These are phyloP conservation scores for Plasmodium vivax DNA, from an alignment of 169 alveolate species.

Conservation along the genomic window DNA sequence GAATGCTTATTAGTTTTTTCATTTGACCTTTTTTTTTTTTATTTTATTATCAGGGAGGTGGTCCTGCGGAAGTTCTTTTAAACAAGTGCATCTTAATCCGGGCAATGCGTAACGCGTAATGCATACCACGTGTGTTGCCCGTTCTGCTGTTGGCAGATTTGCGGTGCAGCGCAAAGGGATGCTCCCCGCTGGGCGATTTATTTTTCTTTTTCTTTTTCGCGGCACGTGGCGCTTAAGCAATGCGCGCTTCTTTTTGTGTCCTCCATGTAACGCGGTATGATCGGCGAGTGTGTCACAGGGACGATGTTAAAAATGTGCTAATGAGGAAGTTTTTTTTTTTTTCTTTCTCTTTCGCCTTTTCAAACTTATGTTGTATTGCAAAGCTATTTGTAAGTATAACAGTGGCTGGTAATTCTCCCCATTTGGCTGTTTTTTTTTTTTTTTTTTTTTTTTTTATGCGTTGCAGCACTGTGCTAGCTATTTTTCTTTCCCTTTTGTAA, in stretches of 20 bases:
- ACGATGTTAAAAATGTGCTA: neutral
- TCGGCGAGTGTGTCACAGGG: neutral
- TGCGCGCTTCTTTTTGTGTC: neutral
- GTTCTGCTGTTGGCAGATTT: neutral
- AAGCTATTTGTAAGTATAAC: no score
- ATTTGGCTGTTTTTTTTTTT: no score
- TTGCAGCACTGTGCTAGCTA: neutral
- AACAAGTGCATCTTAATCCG: neutral
- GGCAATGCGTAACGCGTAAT: neutral
- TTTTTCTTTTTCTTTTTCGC: neutral
- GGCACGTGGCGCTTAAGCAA: neutral
- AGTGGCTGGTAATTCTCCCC: neutral
- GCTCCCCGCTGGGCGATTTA: neutral
- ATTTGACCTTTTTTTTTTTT: conserved; percentile 16
- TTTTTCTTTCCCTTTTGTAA: neutral
- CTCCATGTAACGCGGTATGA: neutral
- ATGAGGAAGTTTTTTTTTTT: neutral
- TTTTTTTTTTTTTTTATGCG: neutral
- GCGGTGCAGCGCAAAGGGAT: neutral
- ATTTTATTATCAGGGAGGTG: neutral
- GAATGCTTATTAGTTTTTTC: conserved; percentile 35
- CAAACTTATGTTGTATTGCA: no score
- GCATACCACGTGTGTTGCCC: neutral
- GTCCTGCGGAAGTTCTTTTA: neutral
- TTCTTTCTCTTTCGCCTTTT: neutral